Percentiles rank a stretch among this genome's conserved stretches.
Evolutionary conservation across 176 grass and related monocot genomes (phyloP).

Genomic region (Rhynchospora breviuscula): DNA sequence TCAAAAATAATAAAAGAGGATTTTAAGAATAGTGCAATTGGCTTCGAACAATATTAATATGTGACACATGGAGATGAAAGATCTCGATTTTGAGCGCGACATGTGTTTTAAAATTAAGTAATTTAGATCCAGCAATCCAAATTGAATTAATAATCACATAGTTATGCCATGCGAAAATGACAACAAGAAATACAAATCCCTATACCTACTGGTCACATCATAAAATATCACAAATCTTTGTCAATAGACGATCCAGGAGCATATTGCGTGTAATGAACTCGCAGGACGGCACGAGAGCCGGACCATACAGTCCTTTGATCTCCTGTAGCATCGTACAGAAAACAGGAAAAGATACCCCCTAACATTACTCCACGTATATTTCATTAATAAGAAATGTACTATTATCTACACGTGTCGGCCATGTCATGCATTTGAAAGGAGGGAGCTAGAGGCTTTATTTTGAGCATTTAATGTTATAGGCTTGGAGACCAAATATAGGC

Average conservation of each 20-base stretch:
- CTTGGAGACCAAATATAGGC: slow-evolving; percentile 9
- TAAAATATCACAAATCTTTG: background rate
- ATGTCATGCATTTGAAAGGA: background rate
- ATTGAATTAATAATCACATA: too few relatives aligned
- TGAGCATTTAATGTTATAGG: background rate
- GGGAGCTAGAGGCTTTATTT: background rate
- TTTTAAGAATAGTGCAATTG: too few relatives aligned
- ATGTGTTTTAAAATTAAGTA: too few relatives aligned
- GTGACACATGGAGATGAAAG: too few relatives aligned
- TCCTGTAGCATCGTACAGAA: background rate
- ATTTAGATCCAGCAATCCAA: too few relatives aligned
- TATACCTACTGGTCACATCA: background rate
- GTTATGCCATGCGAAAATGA: too few relatives aligned
- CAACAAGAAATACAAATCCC: background rate
- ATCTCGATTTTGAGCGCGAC: too few relatives aligned
- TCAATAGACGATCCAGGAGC: background rate
- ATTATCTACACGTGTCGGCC: background rate
- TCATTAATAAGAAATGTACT: too few relatives aligned
- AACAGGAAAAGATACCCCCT: background rate
- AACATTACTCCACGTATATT: background rate
- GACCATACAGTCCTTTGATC: background rate
- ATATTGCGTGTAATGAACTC: background rate
- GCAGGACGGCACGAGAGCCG: background rate
- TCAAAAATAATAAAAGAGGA: too few relatives aligned
- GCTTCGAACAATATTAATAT: too few relatives aligned